Base-by-base conservation (phyloP, 75 land plant genomes). In the Azolla pinnata region DNA sequence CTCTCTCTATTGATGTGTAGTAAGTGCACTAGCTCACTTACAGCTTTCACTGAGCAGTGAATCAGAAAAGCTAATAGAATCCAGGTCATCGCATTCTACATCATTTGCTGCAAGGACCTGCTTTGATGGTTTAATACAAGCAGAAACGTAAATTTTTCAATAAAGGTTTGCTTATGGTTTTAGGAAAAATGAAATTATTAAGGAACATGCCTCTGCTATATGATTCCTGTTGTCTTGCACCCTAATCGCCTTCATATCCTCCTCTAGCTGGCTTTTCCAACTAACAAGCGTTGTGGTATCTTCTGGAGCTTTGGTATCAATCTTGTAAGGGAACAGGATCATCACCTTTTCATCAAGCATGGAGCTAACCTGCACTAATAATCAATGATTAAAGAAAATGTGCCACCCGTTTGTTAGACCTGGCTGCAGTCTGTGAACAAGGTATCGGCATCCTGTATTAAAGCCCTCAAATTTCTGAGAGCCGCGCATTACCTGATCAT, bases 161-260 rank as follows among this genome's bases (percentile, higher is more conserved):
- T 30, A 25, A 18, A n/a, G 8, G 8, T 1, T 4, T 35, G 2
- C 17, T 5, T 33, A 59, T n/a, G 20, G 31, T 19, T 9, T 12
- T 1, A 33, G 1, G 31, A 40, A 58, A 8, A 25, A 24, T 9
- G 9, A 59, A 44, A n/a, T 24, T 52, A n/a, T n/a, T n/a, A n/a
- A n/a, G 18, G 18, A 19, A 20, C 19, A 7, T 21, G 84, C 91
- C 76, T 89, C 96, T 19, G 59, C 62, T 31, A 89, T 83, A 57
- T 83, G 96, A 61, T 83, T 86, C 40, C 72, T 72, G 61, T 83
- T 89, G 33, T 89, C 96, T 55, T 86, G 81, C 54, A 64, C 69
- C 55, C 83, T 74, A 25, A 89, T 83, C 71, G 66, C 70, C 61
- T 81, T 89, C 91, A 83, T 86, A 65, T 86, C 90, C 63, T 89